Percentiles rank a stretch among this genome's conserved stretches.
Evolutionary conservation across 345 rosid genomes (phyloP).

Genomic region (Boechera retrofracta): DNA sequence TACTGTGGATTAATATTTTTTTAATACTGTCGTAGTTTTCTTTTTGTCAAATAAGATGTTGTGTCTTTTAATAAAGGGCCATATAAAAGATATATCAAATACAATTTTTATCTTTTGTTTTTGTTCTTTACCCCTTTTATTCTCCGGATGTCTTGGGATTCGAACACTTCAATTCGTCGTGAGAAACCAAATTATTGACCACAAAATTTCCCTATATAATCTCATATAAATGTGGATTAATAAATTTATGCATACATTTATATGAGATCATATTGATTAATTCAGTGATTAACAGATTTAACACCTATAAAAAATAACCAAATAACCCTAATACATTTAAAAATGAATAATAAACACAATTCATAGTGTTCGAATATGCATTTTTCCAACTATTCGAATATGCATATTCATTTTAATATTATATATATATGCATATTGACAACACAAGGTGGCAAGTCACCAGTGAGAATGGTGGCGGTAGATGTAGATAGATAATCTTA

Average conservation of each 20-base stretch:
- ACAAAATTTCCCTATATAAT: background rate
- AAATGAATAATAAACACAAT: background rate
- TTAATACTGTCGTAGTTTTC: background rate
- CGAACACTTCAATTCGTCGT: conserved; percentile 13
- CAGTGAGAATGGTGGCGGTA: conserved; percentile 46
- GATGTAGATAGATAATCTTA: conserved; percentile 37
- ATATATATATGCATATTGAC: conserved; percentile 8
- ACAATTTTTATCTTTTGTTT: conserved; percentile 13
- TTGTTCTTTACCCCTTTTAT: background rate
- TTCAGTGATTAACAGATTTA: conserved; percentile 2
- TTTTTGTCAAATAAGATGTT: conserved; percentile 32
- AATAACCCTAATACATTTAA: background rate
- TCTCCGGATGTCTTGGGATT: conserved; percentile 41
- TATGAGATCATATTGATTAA: background rate
- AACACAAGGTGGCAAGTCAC: conserved; percentile 44
- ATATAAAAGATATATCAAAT: conserved; percentile 24
- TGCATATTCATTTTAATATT: too few species aligned
- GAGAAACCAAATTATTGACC: background rate
- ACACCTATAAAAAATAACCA: background rate
- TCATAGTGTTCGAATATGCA: background rate
- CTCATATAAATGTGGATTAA: background rate
- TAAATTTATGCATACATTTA: background rate
- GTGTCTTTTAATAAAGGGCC: conserved; percentile 46
- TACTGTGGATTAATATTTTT: conserved; percentile 26
- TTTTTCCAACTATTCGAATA: background rate